Conservation (phyloP, 2,329 filamentous ascomycete species). For the Leptographium wingfieldii region DNA sequence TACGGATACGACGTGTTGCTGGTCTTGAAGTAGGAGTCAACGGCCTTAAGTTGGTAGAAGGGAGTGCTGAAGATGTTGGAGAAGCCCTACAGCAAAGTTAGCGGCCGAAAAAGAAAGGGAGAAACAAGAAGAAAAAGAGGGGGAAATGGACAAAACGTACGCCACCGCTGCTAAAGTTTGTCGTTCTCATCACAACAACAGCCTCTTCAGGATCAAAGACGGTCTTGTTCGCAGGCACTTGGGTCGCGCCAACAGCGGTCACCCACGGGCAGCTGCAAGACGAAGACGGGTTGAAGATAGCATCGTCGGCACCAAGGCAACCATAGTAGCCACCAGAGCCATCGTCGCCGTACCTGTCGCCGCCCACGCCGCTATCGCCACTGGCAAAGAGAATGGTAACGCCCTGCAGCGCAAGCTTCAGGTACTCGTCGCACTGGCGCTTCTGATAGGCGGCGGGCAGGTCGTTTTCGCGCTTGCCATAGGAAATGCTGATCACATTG, state of each 20-base stretch:
- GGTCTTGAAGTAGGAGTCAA: too few species aligned
- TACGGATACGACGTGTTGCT: conserved; percentile 22
- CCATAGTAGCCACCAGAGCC: conserved; percentile 5
- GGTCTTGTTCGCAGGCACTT: conserved; percentile 22
- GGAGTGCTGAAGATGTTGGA: neutral
- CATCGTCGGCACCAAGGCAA: conserved; percentile 10
- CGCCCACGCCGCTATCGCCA: conserved; percentile 29
- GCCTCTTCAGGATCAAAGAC: conserved; percentile 15
- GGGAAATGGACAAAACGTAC: neutral
- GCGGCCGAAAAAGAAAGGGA: too few species aligned
- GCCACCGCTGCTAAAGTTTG: neutral
- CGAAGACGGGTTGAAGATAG: conserved; percentile 8
- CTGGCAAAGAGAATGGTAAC: conserved; percentile 32
- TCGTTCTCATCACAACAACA: neutral
- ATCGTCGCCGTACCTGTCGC: conserved; percentile 34
- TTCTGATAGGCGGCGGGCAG: conserved; percentile 39
- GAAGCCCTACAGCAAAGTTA: neutral
- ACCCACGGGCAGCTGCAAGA: conserved; percentile 28
- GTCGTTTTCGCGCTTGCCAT: conserved; percentile 38
- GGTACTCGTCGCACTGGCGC: conserved; percentile 34
- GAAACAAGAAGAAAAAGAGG: too few species aligned
- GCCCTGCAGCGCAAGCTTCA: conserved; percentile 37
- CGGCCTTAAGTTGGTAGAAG: neutral
- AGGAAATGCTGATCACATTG: conserved; percentile 42
- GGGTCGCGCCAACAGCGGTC: conserved; percentile 40